These are phyloP conservation scores for Rhipidocladum racemiflorum DNA, from an alignment of 176 grass and related monocot species.

Conservation along the genomic window DNA sequence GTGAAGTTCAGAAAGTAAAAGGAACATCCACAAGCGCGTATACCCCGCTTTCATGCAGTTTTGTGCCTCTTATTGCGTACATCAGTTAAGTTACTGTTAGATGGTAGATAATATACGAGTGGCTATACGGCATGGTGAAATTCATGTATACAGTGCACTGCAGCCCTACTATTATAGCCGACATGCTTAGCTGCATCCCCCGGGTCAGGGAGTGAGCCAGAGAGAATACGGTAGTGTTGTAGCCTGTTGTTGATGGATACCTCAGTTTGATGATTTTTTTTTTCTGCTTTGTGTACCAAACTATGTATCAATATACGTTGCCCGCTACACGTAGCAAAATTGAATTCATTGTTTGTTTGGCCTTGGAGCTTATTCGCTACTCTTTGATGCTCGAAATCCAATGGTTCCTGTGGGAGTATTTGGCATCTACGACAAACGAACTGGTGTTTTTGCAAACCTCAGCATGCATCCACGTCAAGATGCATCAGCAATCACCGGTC, in stretches of 20 bases:
- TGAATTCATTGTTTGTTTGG: background rate
- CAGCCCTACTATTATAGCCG: no score
- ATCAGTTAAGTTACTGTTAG: background rate
- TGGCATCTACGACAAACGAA: background rate
- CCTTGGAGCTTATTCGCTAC: background rate
- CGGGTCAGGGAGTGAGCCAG: no score
- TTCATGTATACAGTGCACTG: conserved; percentile 28
- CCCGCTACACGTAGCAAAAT: background rate
- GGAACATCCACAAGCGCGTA: background rate
- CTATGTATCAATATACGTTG: background rate
- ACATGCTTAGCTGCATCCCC: background rate
- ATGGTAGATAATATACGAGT: background rate
- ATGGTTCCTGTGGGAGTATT: background rate
- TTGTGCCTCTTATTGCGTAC: background rate
- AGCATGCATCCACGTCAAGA: background rate
- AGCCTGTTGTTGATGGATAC: background rate
- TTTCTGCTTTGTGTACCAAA: background rate
- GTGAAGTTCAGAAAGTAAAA: conserved; percentile 1
- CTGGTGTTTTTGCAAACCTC: background rate
- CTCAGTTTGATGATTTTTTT: background rate
- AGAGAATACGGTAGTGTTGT: no score
- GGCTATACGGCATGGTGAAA: background rate
- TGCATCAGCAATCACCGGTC: no score
- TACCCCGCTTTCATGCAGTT: background rate
- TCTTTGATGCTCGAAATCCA: background rate